Base-by-base conservation (phyloP, 768 basidiomycete genomes). In the Podaxis sp. region DNA sequence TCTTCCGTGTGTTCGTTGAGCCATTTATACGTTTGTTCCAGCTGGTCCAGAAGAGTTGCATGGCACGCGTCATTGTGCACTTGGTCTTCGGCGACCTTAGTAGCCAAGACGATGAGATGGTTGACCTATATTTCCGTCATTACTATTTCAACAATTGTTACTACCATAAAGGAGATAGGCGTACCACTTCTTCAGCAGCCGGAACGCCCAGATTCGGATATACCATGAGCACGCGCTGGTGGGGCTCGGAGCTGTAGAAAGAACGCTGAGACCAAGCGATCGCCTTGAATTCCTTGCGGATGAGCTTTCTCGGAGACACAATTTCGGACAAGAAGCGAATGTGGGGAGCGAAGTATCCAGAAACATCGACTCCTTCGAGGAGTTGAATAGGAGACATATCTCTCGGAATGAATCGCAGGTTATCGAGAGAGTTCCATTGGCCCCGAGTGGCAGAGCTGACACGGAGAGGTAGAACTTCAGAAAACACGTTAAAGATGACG, bases 1-100 rank as follows among this genome's bases (percentile, higher is more conserved):
- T 68, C 67, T 3, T 71, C 65, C 3, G 65, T 63, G 19, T 71
- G 71, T 4, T 73, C 67, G 24, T 77, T 69, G 12, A 85, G 72
- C 74, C 80, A 83, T 11, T 67, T 52, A 69, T 84, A 84, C 7
- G 83, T 83, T 36, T 71, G 69, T 52, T 69, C 69, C 17, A 83
- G 68, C 63, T 83, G 81, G 3, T 68, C 61, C 0, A 80, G 65
- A 2, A 84, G 62, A 24, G 69, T 69, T 3, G 51, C 44, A 57
- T 76, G 65, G 1, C 63, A 46, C 15, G 6, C n/a, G n/a, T 6
- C 42, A 24, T 73, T 63, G 66, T 70, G 65, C 44, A 68, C 54
- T 17, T 44, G 26, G 58, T 3, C 42, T 44, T 15, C 3, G 0
- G 75, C 71, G 11, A 78, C 68, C 9, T 71, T 59, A 0, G 66